Evolutionary conservation across 2,329 filamentous ascomycete genomes (phyloP), one percentile per base, ranked within the genome.

Genomic region (Diaporthe aspalathi): DNA sequence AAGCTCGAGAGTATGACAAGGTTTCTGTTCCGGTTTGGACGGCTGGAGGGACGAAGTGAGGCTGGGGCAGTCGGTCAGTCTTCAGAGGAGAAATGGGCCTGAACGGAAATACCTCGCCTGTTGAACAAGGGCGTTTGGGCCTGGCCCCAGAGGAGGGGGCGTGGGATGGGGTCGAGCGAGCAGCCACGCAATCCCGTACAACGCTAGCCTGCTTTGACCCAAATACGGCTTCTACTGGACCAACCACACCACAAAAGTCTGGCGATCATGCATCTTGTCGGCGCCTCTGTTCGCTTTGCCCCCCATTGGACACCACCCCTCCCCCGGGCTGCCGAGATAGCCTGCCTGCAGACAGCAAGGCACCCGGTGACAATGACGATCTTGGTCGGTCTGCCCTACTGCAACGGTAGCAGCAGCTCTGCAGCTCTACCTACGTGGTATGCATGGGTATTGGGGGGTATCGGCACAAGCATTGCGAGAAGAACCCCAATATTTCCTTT

Each of bases 161-260:
- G n/a, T n/a, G n/a, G n/a, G n/a, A n/a, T n/a, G n/a, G n/a, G 40
- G 27, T n/a, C 43, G 43, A 20, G 27, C 57, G 57, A 40, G 20
- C 27, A 63, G 57, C 57, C 57, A 63, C 57, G 40, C 40, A 63
- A 35, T 35, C 57, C 43, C 57, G 57, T 43, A 29, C 45, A 22
- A n/a, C 57, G 57, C 57, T 49, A 63, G 57, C 22, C 60, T 65
- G 60, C 60, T 50, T 27, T 65, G 60, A 35, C 43, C 43, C 60
- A 49, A n/a, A n/a, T n/a, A n/a, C n/a, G n/a, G n/a, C 29, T 49
- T 11, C 60, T 47, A 17, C 27, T 63, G 12, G 60, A 49, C 60
- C 60, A 63, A 63, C 60, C 60, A 63, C 60, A 63, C n/a, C 60
- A 43, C 47, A 43, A 63, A n/a, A 35, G 60, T 50, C 43, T 63